Evolutionary conservation across 345 rosid genomes (phyloP), one percentile per base, ranked within the genome.

Genomic region (Chamaenerion angustifolium): DNA sequence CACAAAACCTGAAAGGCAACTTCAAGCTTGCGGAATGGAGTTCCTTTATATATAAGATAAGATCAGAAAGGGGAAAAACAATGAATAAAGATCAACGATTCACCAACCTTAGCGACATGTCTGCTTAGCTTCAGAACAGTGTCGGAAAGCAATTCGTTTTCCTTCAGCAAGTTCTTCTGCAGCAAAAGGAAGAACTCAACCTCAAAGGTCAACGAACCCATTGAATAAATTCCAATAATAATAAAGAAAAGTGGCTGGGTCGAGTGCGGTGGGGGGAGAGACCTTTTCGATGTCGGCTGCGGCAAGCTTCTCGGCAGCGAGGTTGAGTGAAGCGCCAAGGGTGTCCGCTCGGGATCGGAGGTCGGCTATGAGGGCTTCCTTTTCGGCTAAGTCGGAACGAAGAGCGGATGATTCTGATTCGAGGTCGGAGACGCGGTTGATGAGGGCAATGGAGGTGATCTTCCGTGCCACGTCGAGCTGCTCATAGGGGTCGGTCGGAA

Each of bases 381-480:
- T 79, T 53, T 73, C 88, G 64, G 76, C 65, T 64, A 90, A 73
- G 19, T 57, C 45, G 48, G 66, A 66, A 0, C 68, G 81, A 52
- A 86, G 77, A 23, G 62, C 69, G 51, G 83, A 75, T 16, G 80
- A 71, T 68, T 86, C 92, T 3, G 87, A 60, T 72, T 90, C 98
- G 47, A 90, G 95, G 12, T 75, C 52, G 5, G 85, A 79, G 71
- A 90, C 81, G 51, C 98, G 95, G 31, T 92, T 67, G 18, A 92
- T 64, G 62, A 90, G 82, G 13, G 98, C 98, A 56, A 86, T 63
- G 63, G 98, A 90, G 16, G 95, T 90, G 84, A 86, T 90, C 45
- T 86, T 90, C 45, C 98, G 94, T 42, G 95, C 98, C 63, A 90
- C 82, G 65, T 86, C 95, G 10, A 90, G 92, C 58, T 86, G 98